phyloP scores from a whole-genome alignment of 352 stramenopile species.

The Globisporangium cylindrosporum region DNA sequence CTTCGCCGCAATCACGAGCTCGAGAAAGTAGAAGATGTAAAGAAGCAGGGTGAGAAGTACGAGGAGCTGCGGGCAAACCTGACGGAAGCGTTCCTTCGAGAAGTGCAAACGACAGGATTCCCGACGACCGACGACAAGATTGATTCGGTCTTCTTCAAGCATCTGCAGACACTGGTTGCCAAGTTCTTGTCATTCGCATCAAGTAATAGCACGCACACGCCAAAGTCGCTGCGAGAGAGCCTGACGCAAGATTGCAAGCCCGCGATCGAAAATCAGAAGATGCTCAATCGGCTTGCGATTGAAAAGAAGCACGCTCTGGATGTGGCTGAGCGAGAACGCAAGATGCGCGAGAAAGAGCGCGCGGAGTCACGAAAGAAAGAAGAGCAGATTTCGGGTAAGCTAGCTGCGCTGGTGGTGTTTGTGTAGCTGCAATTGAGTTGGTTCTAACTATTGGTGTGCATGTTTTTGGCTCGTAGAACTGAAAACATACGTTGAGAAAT shows the following conservation, averaged over 20 bases:
- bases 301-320: slow-evolving; percentile 68
- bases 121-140: slow-evolving; percentile 67
- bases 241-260: slow-evolving; percentile 56
- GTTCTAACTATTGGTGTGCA: not conserved
- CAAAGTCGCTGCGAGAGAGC: slow-evolving; percentile 47
- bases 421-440: not conserved
- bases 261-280: slow-evolving; percentile 70
- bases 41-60: slow-evolving; percentile 62
- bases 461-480: slow-evolving; percentile 27
- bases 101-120: slow-evolving; percentile 49
- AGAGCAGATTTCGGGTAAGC: slow-evolving; percentile 53
- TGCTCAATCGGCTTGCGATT: slow-evolving; percentile 57
- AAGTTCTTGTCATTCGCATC: slow-evolving; percentile 54
- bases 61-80: slow-evolving; percentile 54
- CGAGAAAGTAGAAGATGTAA: slow-evolving; percentile 50
- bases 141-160: slow-evolving; percentile 50
- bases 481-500: slow-evolving; percentile 60
- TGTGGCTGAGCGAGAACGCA: slow-evolving; percentile 52
- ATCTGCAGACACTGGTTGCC: slow-evolving; percentile 54
- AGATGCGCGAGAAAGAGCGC: slow-evolving; percentile 57
- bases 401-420: not conserved
- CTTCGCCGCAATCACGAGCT: slow-evolving; percentile 63
- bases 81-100: slow-evolving; percentile 48
- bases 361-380: slow-evolving; percentile 50
- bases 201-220: slow-evolving; percentile 43